phyloP scores from a whole-genome alignment of 208 protist genomes.

The Leishmania lainsoni region DNA sequence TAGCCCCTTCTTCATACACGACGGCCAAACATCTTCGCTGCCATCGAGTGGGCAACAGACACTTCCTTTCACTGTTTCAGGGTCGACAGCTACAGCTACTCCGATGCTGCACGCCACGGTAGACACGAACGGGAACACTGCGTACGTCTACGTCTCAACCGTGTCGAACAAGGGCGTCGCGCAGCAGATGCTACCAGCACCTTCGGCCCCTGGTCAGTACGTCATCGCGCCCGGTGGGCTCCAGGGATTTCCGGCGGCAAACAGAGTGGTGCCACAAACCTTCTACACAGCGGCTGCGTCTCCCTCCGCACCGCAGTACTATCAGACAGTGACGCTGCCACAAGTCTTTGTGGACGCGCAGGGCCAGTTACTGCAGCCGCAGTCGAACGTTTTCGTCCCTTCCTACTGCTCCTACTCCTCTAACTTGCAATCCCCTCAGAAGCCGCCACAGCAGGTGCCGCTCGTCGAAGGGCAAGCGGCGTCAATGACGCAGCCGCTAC shows the following conservation, averaged over 20 bases:
- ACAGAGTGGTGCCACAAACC: background rate
- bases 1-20: background rate
- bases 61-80: slow-evolving; percentile 10
- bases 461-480: background rate
- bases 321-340: slow-evolving; percentile 14
- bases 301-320: background rate
- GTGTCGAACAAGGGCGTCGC: background rate
- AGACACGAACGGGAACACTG: slow-evolving; percentile 21
- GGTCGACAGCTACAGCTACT: background rate
- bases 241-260: background rate
- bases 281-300: slow-evolving; percentile 16
- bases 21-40: slow-evolving; percentile 11
- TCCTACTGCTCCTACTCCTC: slow-evolving; percentile 13
- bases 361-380: slow-evolving; percentile 8
- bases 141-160: slow-evolving; percentile 19
- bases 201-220: slow-evolving; percentile 6
- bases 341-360: slow-evolving; percentile 23
- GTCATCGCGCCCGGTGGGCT: slow-evolving; percentile 9
- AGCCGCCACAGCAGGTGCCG: slow-evolving; percentile 16
- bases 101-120: slow-evolving; percentile 24
- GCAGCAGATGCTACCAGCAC: background rate
- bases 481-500: background rate
- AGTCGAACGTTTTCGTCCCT: slow-evolving; percentile 17
- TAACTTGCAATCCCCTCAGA: background rate
- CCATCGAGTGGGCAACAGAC: slow-evolving; percentile 1